These are phyloP conservation scores for Penicillium sp. DNA, from an alignment of 2,329 filamentous ascomycete species.

Conservation along the genomic window DNA sequence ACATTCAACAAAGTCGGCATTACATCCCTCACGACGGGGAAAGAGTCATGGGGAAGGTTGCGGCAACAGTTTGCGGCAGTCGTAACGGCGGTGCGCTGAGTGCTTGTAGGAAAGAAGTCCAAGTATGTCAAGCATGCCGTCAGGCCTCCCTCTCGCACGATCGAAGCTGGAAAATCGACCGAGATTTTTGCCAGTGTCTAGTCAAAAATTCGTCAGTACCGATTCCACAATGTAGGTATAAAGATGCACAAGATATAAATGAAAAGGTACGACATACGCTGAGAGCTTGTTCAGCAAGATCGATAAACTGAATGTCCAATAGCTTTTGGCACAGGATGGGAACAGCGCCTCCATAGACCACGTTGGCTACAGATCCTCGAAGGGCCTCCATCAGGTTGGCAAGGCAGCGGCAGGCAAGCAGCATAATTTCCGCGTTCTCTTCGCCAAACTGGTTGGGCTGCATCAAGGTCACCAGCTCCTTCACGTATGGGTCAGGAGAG, in stretches of 20 bases:
- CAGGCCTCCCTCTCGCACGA: slow-evolving; percentile 91
- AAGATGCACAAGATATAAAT: not conserved
- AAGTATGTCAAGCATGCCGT: slow-evolving; percentile 95
- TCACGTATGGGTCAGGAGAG: slow-evolving; percentile 89
- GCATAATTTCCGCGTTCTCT: slow-evolving; percentile 95
- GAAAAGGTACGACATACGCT: slow-evolving; percentile 56
- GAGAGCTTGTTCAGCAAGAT: slow-evolving; percentile 92
- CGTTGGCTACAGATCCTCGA: slow-evolving; percentile 87
- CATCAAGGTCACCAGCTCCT: slow-evolving; percentile 90
- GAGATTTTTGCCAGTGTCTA: slow-evolving; percentile 95
- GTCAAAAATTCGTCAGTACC: not conserved
- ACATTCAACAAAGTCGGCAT: slow-evolving; percentile 96
- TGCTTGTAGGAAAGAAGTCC: slow-evolving; percentile 97
- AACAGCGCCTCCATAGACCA: slow-evolving; percentile 96
- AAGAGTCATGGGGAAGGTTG: slow-evolving; percentile 92
- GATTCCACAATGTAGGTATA: not conserved
- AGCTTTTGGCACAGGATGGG: slow-evolving; percentile 93
- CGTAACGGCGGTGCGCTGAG: slow-evolving; percentile 92
- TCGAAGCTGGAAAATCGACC: slow-evolving; percentile 88
- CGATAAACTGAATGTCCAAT: slow-evolving; percentile 94
- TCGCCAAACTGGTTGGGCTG: slow-evolving; percentile 83
- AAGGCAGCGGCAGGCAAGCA: slow-evolving; percentile 90
- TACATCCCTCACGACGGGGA: slow-evolving; percentile 85
- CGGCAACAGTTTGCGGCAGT: slow-evolving; percentile 98
- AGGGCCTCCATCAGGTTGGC: slow-evolving; percentile 98